phyloP scores from a whole-genome alignment of 768 basidiomycete species.

The Scleroderma citrinum region DNA sequence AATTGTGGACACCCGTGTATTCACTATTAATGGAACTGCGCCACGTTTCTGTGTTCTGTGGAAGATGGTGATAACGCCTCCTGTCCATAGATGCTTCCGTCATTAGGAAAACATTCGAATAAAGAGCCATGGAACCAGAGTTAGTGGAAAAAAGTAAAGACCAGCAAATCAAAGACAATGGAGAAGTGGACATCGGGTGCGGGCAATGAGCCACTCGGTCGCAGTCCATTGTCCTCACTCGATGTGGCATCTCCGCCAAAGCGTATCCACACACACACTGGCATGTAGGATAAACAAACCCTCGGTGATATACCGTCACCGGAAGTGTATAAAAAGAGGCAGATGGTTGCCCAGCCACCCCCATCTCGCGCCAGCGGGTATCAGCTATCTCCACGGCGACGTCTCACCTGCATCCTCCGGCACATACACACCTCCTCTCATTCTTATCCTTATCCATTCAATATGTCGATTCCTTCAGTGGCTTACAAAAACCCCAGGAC shows the following conservation, averaged over 20 bases:
- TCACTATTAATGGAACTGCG: background rate
- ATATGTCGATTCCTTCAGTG: slow-evolving; percentile 16
- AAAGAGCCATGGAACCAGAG: background rate
- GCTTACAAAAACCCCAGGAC: slow-evolving; percentile 33
- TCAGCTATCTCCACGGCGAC: too few species aligned
- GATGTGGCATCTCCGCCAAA: background rate
- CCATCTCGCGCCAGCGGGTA: background rate
- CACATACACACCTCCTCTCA: slow-evolving; percentile 3
- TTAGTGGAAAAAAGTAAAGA: background rate
- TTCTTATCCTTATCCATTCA: background rate
- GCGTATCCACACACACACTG: slow-evolving; percentile 1
- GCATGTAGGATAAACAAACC: slow-evolving; percentile 3
- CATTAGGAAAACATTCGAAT: background rate
- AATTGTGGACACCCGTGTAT: background rate
- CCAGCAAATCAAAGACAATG: background rate
- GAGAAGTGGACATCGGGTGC: background rate
- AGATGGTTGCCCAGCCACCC: background rate
- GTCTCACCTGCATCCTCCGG: too few species aligned
- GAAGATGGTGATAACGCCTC: too few species aligned
- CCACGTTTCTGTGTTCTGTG: background rate
- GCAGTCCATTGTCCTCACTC: slow-evolving; percentile 7
- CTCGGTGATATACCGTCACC: slow-evolving; percentile 6
- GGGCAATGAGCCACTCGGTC: slow-evolving; percentile 19
- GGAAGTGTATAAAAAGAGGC: slow-evolving; percentile 13
- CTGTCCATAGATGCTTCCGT: too few species aligned